Evolutionary conservation across 805 yeast species (phyloP).

Genomic region (Candida pseudofarinosa): DNA sequence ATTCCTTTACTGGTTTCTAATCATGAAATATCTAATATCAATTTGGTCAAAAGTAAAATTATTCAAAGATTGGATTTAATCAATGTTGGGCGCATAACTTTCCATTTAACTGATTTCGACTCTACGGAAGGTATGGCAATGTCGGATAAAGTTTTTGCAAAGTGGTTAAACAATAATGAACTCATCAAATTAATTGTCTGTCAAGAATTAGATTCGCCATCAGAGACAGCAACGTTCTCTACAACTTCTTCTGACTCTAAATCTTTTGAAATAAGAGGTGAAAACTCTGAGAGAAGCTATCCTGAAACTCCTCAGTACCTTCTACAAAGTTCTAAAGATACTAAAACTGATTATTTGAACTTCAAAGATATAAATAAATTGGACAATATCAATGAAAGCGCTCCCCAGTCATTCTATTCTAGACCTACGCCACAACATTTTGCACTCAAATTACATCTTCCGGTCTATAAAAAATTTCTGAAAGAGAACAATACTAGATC

Average conservation of each 20-base stretch:
- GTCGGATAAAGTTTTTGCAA: slow-evolving; percentile 44
- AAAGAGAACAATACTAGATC: background rate
- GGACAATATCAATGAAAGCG: slow-evolving; percentile 11
- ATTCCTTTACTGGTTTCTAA: slow-evolving; percentile 36
- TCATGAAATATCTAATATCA: slow-evolving; percentile 17
- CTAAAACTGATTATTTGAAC: slow-evolving; percentile 50
- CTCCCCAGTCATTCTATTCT: background rate
- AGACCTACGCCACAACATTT: slow-evolving; percentile 8
- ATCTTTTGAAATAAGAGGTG: slow-evolving; percentile 46
- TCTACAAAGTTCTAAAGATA: slow-evolving; percentile 40
- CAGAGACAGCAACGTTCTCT: slow-evolving; percentile 32
- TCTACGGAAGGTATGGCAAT: slow-evolving; percentile 54
- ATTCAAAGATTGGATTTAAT: slow-evolving; percentile 34
- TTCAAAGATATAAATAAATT: slow-evolving; percentile 42
- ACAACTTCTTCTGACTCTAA: slow-evolving; percentile 53
- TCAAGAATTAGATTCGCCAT: slow-evolving; percentile 31
- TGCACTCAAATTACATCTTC: slow-evolving; percentile 14
- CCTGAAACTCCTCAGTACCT: slow-evolving; percentile 71
- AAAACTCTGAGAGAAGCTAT: slow-evolving; percentile 36
- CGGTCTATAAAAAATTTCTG: slow-evolving; percentile 7
- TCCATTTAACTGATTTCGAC: slow-evolving; percentile 69
- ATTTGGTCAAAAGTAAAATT: slow-evolving; percentile 34
- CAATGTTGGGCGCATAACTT: slow-evolving; percentile 27
- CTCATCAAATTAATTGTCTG: slow-evolving; percentile 32
- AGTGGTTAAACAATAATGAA: slow-evolving; percentile 27